Base-by-base conservation (phyloP, 1,139 yeast genomes). In the Protomyces macrosporus region DNA sequence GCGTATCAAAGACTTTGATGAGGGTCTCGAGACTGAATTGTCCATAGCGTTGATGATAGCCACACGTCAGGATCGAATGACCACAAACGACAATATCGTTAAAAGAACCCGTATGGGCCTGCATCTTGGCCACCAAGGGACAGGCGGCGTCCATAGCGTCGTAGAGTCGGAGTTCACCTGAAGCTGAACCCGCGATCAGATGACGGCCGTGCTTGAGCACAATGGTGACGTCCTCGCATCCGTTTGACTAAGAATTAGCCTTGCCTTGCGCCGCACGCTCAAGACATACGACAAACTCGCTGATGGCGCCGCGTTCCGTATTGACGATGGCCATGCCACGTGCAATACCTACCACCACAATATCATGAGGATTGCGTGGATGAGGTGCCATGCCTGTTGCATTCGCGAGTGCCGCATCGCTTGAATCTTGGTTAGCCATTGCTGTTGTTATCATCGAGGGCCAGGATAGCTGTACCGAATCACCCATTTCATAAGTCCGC, bases 41-140 rank as follows among this genome's bases (percentile, higher is more conserved):
- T 23, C 60, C 70, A 65, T 52, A 66, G 12, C 62, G 56, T 4
- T 45, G 32, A 16, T 42, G 63, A 30, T 55, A 67, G 34, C 98
- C 98, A 66, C 96, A 89, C 0, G 96, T 87, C 34, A 90, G 86
- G 42, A 91, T 78, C 45, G 86, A 84, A 67, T 85, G 83, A 40
- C 91, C 97, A 68, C 84, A 83, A 37, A 89, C 82, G 70, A 88
- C 95, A 73, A 93, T 78, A 67, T 88, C 91, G 0, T 95, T 83
- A 33, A 93, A 77, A 0, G 87, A 79, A 0, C 93, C 88, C 36
- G 87, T 82, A 72, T 89, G 96, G 12, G 93, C 88, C 12, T 79
- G 76, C 70, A 90, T 86, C 0, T 84, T 77, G 68, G 84, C 83
- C 6, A 88, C 76, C 0, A 84, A 76, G 60, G 55, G 62, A 40